Percentiles rank a stretch among this genome's conserved stretches.
These are phyloP conservation scores for Termitomyces sp. DNA, from an alignment of 768 basidiomycete species.

Conservation along the genomic window DNA sequence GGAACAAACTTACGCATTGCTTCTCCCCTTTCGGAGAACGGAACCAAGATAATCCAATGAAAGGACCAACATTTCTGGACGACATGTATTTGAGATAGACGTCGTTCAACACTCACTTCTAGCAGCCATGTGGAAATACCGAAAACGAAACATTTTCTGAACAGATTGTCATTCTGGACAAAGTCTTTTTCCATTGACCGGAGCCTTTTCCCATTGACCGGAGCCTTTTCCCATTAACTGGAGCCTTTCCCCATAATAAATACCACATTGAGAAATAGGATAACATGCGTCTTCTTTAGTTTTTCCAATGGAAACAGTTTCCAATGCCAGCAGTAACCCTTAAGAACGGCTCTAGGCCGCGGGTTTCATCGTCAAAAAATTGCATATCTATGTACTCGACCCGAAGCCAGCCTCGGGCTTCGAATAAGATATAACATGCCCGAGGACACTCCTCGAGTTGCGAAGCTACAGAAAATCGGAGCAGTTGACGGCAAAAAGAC, in stretches of 20 bases:
- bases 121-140: too few relatives aligned
- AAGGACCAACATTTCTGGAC: not conserved
- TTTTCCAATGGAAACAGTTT: too few relatives aligned
- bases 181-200: too few relatives aligned
- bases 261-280: too few relatives aligned
- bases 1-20: constrained; percentile 3
- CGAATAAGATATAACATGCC: not conserved
- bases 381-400: not conserved
- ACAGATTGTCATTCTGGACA: too few relatives aligned
- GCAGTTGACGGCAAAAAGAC: not conserved
- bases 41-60: not conserved
- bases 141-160: too few relatives aligned
- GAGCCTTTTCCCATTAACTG: too few relatives aligned
- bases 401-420: constrained; percentile 6
- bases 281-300: too few relatives aligned
- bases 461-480: not conserved
- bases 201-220: too few relatives aligned
- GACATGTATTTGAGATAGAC: not conserved
- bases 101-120: constrained; percentile 2
- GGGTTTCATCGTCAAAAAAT: not conserved
- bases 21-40: not conserved
- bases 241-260: too few relatives aligned
- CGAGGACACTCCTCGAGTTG: not conserved
- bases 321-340: too few relatives aligned
- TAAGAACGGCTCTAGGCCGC: not conserved